Base-by-base conservation (phyloP, 2,329 filamentous ascomycete genomes). In the Pezicula neosporulosa region DNA sequence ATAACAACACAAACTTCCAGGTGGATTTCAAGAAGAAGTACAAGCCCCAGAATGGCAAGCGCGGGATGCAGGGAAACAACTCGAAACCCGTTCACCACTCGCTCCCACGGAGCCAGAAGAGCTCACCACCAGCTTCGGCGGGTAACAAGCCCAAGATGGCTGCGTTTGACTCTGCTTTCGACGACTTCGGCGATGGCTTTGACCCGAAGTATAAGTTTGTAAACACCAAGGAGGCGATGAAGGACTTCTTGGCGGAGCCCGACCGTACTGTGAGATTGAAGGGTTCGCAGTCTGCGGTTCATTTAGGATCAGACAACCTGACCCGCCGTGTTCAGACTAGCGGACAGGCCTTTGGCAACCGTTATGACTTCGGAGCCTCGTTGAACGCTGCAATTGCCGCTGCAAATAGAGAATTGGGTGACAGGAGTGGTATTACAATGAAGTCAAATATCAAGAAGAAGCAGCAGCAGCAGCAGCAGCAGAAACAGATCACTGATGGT, bases 331-430 rank as follows among this genome's bases (percentile, higher is more conserved):
- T 82, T 21, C 71, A 80, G 2, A 80, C 81, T 1, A 83, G 80
- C 57, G 83, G 84, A 24, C 85, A 89, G 61, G 88, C 86, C 16
- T 97, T 97, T 68, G 89, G 90, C 44, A 92, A 92, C 69, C 87
- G 94, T 49, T 99, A 99, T 68, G 93, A 97, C 72, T 97, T 99
- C 68, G 86, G 89, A 55, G 90, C 90, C n/a, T 97, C 94, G 0
- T 78, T 97, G 28, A 86, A 81, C 48, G 90, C 91, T 47, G 91
- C 90, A 12, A 87, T 93, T 66, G 84, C 86, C 63, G 85, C 82
- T 27, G 85, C 87, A 44, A 88, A 89, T 65, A 83, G 83, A 57
- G 75, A 77, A 13, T 72, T 81, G 58, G 74, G 78, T 56, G 81
- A 84, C 67, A 73, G 76, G 63, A 79, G 85, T 64, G 75, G 77